Percentiles rank a stretch among this genome's conserved stretches.
Evolutionary conservation across 164 flowering plant genomes (phyloP).

Genomic region (Piper betle): DNA sequence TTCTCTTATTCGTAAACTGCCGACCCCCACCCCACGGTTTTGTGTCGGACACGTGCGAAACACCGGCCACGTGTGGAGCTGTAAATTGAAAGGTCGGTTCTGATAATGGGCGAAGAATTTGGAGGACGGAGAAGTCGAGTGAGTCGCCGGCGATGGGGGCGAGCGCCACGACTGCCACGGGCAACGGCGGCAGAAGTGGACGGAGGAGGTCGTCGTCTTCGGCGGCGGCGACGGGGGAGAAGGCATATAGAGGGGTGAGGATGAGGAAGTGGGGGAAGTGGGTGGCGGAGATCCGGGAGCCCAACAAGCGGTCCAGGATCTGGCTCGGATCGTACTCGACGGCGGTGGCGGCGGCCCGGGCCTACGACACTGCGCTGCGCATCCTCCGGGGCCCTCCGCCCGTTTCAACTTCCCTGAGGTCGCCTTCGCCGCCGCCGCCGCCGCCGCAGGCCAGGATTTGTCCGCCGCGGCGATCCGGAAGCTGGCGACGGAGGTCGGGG

Average conservation of each 20-base stretch:
- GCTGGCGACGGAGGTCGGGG: slow-evolving; percentile 9
- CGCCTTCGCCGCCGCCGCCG: slow-evolving; percentile 20
- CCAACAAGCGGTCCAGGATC: slow-evolving; percentile 69
- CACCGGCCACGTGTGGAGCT: no score
- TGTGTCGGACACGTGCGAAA: no score
- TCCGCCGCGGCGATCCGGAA: slow-evolving; percentile 49
- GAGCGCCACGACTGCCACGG: not conserved
- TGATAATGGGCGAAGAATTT: not conserved
- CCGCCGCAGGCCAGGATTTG: slow-evolving; percentile 65
- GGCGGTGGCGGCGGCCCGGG: slow-evolving; percentile 76
- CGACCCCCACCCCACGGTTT: no score
- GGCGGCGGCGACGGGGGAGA: slow-evolving; percentile 61
- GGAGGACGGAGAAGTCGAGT: not conserved
- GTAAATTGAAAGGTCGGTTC: no score
- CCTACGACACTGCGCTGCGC: slow-evolving; percentile 75
- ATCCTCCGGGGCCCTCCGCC: slow-evolving; percentile 60
- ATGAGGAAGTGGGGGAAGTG: no score
- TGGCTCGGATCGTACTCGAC: slow-evolving; percentile 86
- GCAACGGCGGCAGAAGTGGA: slow-evolving; percentile 4
- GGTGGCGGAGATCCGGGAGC: slow-evolving; percentile 37
- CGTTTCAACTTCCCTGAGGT: slow-evolving; percentile 71
- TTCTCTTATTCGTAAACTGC: no score
- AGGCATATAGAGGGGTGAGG: slow-evolving; percentile 7
- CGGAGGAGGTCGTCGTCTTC: slow-evolving; percentile 22
- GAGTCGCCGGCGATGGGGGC: not conserved